Conservation (phyloP, 805 yeast genomes). For the Yarrowia sp. region DNA sequence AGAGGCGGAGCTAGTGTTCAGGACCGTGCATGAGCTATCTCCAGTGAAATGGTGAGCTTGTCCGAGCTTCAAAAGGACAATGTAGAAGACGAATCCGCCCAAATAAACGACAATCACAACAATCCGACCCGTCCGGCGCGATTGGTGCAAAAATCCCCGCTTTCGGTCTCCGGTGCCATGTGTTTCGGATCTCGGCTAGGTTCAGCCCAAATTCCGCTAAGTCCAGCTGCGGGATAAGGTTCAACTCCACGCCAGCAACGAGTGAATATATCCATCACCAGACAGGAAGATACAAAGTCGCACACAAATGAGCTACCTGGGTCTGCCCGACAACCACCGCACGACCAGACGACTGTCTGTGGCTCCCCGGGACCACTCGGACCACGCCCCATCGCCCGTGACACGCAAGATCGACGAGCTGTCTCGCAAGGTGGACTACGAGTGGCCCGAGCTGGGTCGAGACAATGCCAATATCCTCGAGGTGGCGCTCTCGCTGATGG, state of each 20-base stretch:
- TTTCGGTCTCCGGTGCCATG: too few relatives aligned
- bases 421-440: conserved; percentile 20
- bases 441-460: conserved; percentile 50
- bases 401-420: conserved; percentile 20
- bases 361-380: conserved; percentile 21
- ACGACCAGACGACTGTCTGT: conserved; percentile 22
- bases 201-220: conserved; percentile 8
- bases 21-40: conserved; percentile 4
- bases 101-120: too few relatives aligned
- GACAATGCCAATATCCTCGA: conserved; percentile 77
- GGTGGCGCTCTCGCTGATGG: conserved; percentile 76
- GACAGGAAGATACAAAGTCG: background rate
- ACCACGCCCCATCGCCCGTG: conserved; percentile 12
- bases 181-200: background rate
- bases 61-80: background rate
- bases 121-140: too few relatives aligned
- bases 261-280: conserved; percentile 17
- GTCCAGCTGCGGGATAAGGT: conserved; percentile 26
- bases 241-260: conserved; percentile 20
- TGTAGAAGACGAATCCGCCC: too few relatives aligned
- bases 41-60: background rate
- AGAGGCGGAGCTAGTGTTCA: background rate
- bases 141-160: too few relatives aligned
- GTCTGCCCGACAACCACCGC: conserved; percentile 24
- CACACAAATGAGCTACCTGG: conserved; percentile 23